Evolutionary conservation across 805 yeast species (phyloP).

Genomic region (Ogataea polymorpha): DNA sequence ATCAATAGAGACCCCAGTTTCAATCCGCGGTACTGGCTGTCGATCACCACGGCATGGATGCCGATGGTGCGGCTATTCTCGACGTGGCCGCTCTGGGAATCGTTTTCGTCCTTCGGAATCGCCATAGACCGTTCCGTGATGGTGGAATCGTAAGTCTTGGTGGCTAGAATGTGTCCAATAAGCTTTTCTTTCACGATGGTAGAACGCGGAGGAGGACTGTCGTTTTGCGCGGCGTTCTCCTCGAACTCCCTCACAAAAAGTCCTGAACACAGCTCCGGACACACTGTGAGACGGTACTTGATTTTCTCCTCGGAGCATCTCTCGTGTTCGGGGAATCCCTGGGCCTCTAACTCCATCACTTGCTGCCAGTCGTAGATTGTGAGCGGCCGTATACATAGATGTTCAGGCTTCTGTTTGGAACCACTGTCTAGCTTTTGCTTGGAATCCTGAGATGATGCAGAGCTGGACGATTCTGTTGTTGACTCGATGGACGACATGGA

Average conservation of each 20-base stretch:
- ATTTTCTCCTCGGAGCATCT: slow-evolving; percentile 63
- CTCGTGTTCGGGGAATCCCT: slow-evolving; percentile 70
- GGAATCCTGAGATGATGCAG: slow-evolving; percentile 18
- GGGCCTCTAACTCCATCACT: slow-evolving; percentile 56
- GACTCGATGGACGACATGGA: slow-evolving; percentile 18
- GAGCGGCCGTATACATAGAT: slow-evolving; percentile 71
- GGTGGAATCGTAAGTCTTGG: slow-evolving; percentile 51
- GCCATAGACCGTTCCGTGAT: slow-evolving; percentile 62
- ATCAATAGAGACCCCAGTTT: slow-evolving; percentile 79
- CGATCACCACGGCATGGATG: slow-evolving; percentile 76
- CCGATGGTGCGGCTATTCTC: slow-evolving; percentile 76
- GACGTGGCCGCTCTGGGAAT: slow-evolving; percentile 53
- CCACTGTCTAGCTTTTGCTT: slow-evolving; percentile 25
- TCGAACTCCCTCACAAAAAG: slow-evolving; percentile 72
- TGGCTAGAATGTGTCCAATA: slow-evolving; percentile 78
- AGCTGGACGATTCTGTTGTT: slow-evolving; percentile 30
- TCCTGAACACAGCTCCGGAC: slow-evolving; percentile 92
- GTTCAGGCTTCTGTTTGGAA: slow-evolving; percentile 43
- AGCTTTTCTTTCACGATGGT: slow-evolving; percentile 58
- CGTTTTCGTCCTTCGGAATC: slow-evolving; percentile 13
- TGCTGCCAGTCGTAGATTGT: slow-evolving; percentile 69
- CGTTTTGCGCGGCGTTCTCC: slow-evolving; percentile 22
- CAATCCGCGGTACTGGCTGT: slow-evolving; percentile 74
- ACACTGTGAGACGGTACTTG: slow-evolving; percentile 66
- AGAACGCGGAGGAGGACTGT: slow-evolving; percentile 42